These are phyloP conservation scores for Rhizopogon rudus DNA, from an alignment of 768 basidiomycete genomes.

Conservation along the genomic window DNA sequence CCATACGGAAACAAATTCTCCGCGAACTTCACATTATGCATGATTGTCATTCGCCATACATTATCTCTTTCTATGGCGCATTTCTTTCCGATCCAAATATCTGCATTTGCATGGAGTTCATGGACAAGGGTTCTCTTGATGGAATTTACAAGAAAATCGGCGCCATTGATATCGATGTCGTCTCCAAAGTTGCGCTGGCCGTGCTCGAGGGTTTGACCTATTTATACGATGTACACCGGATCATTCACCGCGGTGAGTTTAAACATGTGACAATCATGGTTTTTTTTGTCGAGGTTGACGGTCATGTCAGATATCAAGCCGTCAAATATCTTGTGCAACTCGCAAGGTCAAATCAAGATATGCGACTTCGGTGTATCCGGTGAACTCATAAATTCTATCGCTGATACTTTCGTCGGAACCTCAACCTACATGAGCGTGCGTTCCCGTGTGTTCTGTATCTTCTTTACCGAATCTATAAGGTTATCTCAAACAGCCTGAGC, in stretches of 20 bases:
- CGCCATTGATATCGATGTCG: constrained; percentile 87
- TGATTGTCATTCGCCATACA: constrained; percentile 89
- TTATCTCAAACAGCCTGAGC: constrained; percentile 71
- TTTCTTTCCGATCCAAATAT: constrained; percentile 97
- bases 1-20: constrained; percentile 95
- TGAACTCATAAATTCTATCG: constrained; percentile 97
- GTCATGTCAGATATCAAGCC: constrained; percentile 86
- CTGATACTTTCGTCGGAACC: constrained; percentile 98
- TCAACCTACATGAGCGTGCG: constrained; percentile 99
- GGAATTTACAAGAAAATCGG: constrained; percentile 96
- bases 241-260: constrained; percentile 94
- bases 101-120: constrained; percentile 97
- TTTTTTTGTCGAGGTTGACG: constrained; percentile 12
- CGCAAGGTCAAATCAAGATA: constrained; percentile 94
- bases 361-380: constrained; percentile 99
- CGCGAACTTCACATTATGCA: constrained; percentile 99
- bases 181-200: constrained; percentile 90
- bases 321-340: constrained; percentile 95
- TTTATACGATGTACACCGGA: constrained; percentile 94
- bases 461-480: constrained; percentile 10
- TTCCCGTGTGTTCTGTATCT: constrained; percentile 15
- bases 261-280: neutral
- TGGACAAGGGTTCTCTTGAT: constrained; percentile 93
- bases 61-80: constrained; percentile 96
- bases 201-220: constrained; percentile 95